These are phyloP conservation scores for Metschnikowia noctiluminum DNA, from an alignment of 805 yeast species.

Conservation along the genomic window DNA sequence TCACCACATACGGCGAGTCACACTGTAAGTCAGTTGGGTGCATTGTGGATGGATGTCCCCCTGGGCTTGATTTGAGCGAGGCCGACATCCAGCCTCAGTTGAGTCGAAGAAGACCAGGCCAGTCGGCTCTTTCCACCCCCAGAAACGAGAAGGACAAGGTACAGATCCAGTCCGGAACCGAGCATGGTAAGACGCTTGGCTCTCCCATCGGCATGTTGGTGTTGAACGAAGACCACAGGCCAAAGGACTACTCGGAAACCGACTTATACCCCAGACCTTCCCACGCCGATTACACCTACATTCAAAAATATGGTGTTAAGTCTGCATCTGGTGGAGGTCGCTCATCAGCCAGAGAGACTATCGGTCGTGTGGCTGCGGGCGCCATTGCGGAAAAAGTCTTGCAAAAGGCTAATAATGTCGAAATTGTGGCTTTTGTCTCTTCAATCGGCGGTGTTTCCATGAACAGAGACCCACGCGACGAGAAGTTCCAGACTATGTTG, in stretches of 20 bases:
- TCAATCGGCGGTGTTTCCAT: constrained; percentile 81
- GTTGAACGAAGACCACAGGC: constrained; percentile 92
- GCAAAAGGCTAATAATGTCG: constrained; percentile 71
- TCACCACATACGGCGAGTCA: constrained; percentile 97
- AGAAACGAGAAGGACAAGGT: constrained; percentile 94
- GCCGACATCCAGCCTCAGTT: constrained; percentile 93
- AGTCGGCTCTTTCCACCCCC: constrained; percentile 87
- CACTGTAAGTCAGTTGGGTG: constrained; percentile 98
- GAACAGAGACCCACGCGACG: constrained; percentile 65
- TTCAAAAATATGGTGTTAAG: constrained; percentile 85
- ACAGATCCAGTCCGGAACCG: constrained; percentile 92
- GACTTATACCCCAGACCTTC: constrained; percentile 96
- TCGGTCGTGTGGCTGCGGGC: constrained; percentile 98
- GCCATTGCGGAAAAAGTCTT: constrained; percentile 95
- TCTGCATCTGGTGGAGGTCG: constrained; percentile 98
- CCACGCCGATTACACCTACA: constrained; percentile 95
- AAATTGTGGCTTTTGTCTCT: constrained; percentile 95
- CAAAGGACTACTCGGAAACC: constrained; percentile 92
- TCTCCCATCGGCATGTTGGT: constrained; percentile 95
- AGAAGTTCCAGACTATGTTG: constrained; percentile 63
- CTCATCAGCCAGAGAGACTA: constrained; percentile 95
- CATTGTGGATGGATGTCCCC: constrained; percentile 97
- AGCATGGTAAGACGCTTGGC: constrained; percentile 84
- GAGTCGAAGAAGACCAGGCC: constrained; percentile 97
- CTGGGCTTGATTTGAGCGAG: constrained; percentile 82